These are phyloP conservation scores for Cercospora canescens DNA, from an alignment of 2,329 filamentous ascomycete species.

Conservation along the genomic window DNA sequence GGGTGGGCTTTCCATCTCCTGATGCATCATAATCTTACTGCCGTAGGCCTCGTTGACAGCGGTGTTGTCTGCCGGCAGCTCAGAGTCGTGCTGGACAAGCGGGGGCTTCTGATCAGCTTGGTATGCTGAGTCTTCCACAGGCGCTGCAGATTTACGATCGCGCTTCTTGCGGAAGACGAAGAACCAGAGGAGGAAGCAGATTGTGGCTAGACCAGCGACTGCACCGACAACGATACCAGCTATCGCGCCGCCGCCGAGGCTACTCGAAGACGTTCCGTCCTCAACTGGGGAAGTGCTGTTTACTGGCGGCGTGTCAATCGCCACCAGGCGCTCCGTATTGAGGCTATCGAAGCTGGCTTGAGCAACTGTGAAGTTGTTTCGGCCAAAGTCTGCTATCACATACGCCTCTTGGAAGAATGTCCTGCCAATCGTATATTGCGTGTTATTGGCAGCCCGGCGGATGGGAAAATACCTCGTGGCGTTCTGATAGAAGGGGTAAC, in stretches of 20 bases:
- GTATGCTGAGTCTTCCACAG: background rate
- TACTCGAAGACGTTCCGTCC: constrained; percentile 30
- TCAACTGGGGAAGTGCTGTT: background rate
- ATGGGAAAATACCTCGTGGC: constrained; percentile 27
- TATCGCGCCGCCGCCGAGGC: constrained; percentile 80
- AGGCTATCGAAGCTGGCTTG: constrained; percentile 23
- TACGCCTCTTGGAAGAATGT: constrained; percentile 34
- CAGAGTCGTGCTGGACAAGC: background rate
- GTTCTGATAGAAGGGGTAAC: constrained; percentile 34
- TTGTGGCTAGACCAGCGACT: constrained; percentile 66
- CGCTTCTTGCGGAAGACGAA: constrained; percentile 41
- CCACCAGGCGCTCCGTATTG: constrained; percentile 1
- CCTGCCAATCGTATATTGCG: constrained; percentile 31
- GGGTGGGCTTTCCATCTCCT: constrained; percentile 5
- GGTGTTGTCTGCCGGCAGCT: background rate
- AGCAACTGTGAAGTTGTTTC: constrained; percentile 29
- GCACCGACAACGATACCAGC: constrained; percentile 87
- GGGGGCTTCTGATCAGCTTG: background rate
- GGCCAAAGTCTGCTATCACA: constrained; percentile 30
- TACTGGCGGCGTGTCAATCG: constrained; percentile 1
- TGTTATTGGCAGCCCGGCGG: constrained; percentile 24
- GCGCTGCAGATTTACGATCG: background rate
- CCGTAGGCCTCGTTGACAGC: constrained; percentile 6
- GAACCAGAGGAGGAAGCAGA: constrained; percentile 45
- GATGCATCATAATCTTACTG: background rate